Base-by-base conservation (phyloP, 148 eudicot genomes). In the Chenopodium berlandieri region DNA sequence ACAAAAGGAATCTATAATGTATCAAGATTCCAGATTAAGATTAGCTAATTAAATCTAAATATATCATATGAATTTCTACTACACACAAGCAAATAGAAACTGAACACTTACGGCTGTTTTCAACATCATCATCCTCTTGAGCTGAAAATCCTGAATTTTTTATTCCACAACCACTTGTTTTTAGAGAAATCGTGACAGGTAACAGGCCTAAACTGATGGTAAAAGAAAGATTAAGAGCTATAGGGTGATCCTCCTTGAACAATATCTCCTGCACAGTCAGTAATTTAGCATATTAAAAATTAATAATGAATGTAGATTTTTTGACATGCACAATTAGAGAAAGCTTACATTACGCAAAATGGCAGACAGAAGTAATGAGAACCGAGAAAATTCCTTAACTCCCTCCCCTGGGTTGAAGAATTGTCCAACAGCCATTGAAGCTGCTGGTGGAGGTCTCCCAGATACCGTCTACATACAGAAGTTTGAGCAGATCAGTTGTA, bases 351-450 rank as follows among this genome's bases (percentile, higher is more conserved):
- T 88, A 71, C 85, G 84, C 66, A 91, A 87, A 79, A 71, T 86
- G 74, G 86, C 70, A 50, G 99, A 96, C 71, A 81, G 86, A 88
- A 94, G 84, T 83, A 90, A 83, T 73, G 80, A 80, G 48, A 80
- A 77, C 56, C 94, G 85, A 84, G 97, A 89, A 64, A 96, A 75
- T 79, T 74, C 78, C 56, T 68, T 80, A 56, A 87, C 52, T 70
- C 94, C 94, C 79, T 89, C 91, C 52, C 89, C 80, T 82, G 88
- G 93, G 79, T 89, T 85, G 82, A 96, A 92, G 79, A 96, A 96
- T 84, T 96, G 99, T 34, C 98, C 99, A 82, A 96, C 93, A 83
- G 97, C 98, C 99, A 96, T 96, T 66, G 99, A 96, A 85, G 93
- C 92, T 44, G 95, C 97, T 62, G 99, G 98, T 73, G 98, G 98